These are phyloP conservation scores for Breynia disticha DNA, from an alignment of 441 rosid species.

Conservation along the genomic window DNA sequence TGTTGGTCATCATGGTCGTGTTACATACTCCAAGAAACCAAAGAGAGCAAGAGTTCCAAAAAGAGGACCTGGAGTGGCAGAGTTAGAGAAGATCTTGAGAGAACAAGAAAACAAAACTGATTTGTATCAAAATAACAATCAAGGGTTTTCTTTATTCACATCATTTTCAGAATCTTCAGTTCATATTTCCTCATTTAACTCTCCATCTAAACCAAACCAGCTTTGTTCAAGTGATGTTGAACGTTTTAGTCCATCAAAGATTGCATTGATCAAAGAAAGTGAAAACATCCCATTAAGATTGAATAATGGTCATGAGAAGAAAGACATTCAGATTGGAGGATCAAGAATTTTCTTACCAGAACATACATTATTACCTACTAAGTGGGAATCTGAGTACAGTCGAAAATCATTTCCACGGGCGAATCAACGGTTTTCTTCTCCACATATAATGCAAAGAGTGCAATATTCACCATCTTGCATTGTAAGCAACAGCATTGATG, in stretches of 20 bases:
- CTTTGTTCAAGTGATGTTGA: constrained; percentile 9
- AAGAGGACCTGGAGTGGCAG: constrained; percentile 78
- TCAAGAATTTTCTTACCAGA: constrained; percentile 23
- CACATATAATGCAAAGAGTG: constrained; percentile 28
- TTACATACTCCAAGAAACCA: constrained; percentile 28
- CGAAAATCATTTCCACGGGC: constrained; percentile 22
- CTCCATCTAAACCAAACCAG: constrained; percentile 4
- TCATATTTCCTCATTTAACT: constrained; percentile 1
- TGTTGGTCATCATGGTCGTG: constrained; percentile 17
- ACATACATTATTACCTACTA: constrained; percentile 18
- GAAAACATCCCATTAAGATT: constrained; percentile 3
- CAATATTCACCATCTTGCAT: constrained; percentile 30
- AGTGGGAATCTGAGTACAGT: constrained; percentile 16
- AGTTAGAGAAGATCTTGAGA: constrained; percentile 65
- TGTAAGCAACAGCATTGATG: constrained; percentile 5
- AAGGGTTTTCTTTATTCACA: constrained; percentile 14
- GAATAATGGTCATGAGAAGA: constrained; percentile 5
- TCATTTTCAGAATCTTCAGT: constrained; percentile 3
- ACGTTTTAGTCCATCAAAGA: constrained; percentile 5
- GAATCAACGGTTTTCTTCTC: constrained; percentile 22
- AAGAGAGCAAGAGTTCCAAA: constrained; percentile 37
- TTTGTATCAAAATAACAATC: constrained; percentile 4
- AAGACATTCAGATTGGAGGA: neutral
- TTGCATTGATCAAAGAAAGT: too few species aligned
- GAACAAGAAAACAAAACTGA: constrained; percentile 33